Percentiles rank a stretch among this genome's conserved stretches.
Conservation (phyloP, 495 filamentous ascomycete genomes). For the Podospora tetraspora region DNA sequence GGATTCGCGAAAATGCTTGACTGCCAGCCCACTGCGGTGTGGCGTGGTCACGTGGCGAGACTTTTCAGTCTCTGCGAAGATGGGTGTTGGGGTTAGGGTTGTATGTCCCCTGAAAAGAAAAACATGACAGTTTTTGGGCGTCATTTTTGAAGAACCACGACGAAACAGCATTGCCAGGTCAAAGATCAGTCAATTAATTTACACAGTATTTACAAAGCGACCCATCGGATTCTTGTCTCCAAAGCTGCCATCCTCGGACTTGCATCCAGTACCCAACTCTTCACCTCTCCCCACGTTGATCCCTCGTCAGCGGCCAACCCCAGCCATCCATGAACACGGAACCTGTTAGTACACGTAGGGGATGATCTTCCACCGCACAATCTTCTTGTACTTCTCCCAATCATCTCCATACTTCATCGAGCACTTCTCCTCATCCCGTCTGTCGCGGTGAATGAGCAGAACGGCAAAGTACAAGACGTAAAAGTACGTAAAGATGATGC, state of each 20-base stretch:
- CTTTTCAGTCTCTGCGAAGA: neutral
- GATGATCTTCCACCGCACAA: slow-evolving; percentile 79
- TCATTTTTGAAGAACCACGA: neutral
- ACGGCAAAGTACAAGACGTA: slow-evolving; percentile 91
- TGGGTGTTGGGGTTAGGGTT: neutral
- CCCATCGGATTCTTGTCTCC: neutral
- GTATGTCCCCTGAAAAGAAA: neutral
- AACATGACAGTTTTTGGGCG: neutral
- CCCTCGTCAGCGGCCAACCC: neutral
- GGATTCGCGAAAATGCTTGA: neutral
- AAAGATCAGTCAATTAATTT: neutral
- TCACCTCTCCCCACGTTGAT: neutral
- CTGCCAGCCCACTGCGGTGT: neutral
- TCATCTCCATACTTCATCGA: slow-evolving; percentile 85
- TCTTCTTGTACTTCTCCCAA: slow-evolving; percentile 82
- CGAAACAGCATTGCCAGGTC: neutral
- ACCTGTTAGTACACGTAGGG: slow-evolving; percentile 75
- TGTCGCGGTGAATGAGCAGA: slow-evolving; percentile 83
- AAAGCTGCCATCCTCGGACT: neutral
- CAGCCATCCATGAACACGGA: neutral
- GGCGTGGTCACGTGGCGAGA: slow-evolving; percentile 10
- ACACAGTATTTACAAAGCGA: neutral
- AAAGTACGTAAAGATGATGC: slow-evolving; percentile 88
- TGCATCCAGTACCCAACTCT: neutral
- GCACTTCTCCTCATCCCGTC: slow-evolving; percentile 91